Evolutionary conservation across 139 green algal genomes (phyloP).

Genomic region (Bryopsis sp.): DNA sequence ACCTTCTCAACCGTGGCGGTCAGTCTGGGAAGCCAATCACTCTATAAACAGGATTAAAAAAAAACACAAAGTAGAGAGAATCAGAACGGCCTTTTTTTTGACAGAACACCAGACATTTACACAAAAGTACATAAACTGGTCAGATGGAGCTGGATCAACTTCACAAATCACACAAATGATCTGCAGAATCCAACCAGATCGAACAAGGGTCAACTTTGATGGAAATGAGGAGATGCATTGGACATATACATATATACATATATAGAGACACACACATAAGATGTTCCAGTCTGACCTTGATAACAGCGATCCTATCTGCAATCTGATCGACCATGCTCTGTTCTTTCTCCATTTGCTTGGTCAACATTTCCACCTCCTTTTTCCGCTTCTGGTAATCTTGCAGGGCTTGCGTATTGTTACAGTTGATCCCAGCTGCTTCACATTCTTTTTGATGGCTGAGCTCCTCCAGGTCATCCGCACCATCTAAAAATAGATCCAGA

Average conservation of each 20-base stretch:
- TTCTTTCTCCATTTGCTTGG: neutral
- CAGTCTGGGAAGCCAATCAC: conserved; percentile 72
- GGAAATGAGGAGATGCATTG: too few species aligned
- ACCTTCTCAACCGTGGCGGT: conserved; percentile 56
- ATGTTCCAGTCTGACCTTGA: neutral
- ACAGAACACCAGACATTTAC: too few species aligned
- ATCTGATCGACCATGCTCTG: neutral
- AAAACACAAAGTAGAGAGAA: too few species aligned
- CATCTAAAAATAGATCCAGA: conserved; percentile 1
- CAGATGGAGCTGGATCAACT: too few species aligned
- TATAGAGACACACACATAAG: too few species aligned
- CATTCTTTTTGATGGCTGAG: conserved; percentile 13
- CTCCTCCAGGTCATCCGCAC: conserved; percentile 24
- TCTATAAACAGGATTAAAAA: too few species aligned
- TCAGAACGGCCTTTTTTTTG: too few species aligned
- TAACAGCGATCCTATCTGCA: neutral
- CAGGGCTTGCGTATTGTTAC: conserved; percentile 61
- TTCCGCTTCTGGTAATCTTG: conserved; percentile 21
- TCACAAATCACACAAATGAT: too few species aligned
- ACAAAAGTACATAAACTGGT: neutral
- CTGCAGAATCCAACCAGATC: too few species aligned
- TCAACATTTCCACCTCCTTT: conserved; percentile 23
- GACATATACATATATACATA: too few species aligned
- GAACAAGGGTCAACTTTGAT: too few species aligned
- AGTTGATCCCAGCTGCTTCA: conserved; percentile 52